Evolutionary conservation across 2,329 filamentous ascomycete species (phyloP).

Genomic region (Botrytis elliptica): DNA sequence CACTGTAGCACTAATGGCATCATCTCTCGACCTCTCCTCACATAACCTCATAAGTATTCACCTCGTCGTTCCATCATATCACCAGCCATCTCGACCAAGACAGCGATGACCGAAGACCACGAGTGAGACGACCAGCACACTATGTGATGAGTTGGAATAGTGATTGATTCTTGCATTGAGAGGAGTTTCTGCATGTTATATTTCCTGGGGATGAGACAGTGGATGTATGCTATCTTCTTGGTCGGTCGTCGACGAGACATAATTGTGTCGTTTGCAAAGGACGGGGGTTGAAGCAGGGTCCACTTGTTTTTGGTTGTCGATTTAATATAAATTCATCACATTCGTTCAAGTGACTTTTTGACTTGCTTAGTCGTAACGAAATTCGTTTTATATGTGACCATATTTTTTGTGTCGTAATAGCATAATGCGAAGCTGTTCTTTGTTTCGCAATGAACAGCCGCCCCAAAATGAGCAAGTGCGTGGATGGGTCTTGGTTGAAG

Average conservation of each 20-base stretch:
- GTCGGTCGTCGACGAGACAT: neutral
- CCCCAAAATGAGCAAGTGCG: neutral
- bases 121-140: neutral
- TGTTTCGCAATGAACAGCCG: neutral
- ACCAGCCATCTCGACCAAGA: constrained; percentile 14
- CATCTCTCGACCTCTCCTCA: neutral
- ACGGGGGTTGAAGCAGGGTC: neutral
- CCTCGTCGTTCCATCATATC: neutral
- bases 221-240: neutral
- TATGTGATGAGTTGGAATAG: neutral
- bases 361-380: neutral
- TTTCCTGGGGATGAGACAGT: neutral
- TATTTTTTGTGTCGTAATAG: neutral
- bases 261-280: neutral
- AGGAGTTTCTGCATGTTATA: neutral
- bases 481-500: neutral
- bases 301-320: neutral
- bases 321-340: constrained; percentile 1
- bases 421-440: neutral
- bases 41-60: neutral
- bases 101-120: neutral
- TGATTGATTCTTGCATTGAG: neutral
- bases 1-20: constrained; percentile 1
- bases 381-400: neutral
- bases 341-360: neutral